phyloP scores from a whole-genome alignment of 2,329 filamentous ascomycete species.

The Aspergillus sojae region DNA sequence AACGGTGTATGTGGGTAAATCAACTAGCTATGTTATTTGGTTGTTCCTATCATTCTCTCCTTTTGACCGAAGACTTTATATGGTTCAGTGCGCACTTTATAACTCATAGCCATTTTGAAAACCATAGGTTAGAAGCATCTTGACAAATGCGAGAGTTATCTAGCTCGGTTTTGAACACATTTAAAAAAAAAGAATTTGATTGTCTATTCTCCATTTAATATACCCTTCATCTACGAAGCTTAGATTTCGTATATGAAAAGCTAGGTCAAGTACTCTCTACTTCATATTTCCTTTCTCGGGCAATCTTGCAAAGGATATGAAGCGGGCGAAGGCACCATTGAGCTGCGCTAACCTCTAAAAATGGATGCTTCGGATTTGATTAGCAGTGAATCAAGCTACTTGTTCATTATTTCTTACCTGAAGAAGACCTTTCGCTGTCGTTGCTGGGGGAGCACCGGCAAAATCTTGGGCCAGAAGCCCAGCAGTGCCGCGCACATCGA shows the following conservation, averaged over 20 bases:
- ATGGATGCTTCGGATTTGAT: slow-evolving; percentile 8
- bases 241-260: background rate
- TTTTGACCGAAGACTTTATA: background rate
- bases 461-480: slow-evolving; percentile 15
- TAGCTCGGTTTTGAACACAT: background rate
- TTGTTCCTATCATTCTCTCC: background rate
- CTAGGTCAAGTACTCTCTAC: background rate
- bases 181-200: slow-evolving; percentile 1
- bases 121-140: background rate
- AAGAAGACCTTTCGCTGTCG: slow-evolving; percentile 7
- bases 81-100: background rate
- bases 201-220: background rate
- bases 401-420: slow-evolving; percentile 10
- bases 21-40: background rate
- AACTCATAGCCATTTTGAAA: background rate
- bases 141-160: background rate
- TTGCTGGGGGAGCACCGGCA: slow-evolving; percentile 6
- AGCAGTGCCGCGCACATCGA: slow-evolving; percentile 4
- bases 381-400: slow-evolving; percentile 1
- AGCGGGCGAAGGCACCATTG: slow-evolving; percentile 10
- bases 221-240: background rate
- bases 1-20: background rate
- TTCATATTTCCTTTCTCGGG: background rate
- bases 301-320: slow-evolving; percentile 9
- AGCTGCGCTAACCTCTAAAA: slow-evolving; percentile 5